phyloP scores from a whole-genome alignment of 169 alveolate genomes.

The Plasmodium yoelii region DNA sequence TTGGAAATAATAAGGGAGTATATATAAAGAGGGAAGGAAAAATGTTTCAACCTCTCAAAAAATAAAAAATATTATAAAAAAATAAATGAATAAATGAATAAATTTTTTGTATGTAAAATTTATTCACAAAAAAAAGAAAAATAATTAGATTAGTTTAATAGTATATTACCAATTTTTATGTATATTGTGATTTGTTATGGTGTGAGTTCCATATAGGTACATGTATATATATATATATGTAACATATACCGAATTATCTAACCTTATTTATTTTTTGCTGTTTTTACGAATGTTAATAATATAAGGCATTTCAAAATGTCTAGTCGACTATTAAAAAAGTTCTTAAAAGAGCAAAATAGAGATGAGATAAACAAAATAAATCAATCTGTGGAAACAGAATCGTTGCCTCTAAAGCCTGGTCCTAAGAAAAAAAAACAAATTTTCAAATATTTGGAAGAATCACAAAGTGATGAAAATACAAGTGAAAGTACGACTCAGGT shows the following conservation, averaged over 20 bases:
- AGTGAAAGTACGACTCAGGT: neutral
- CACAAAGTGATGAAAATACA: conserved; percentile 7
- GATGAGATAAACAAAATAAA: conserved; percentile 57
- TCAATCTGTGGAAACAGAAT: conserved; percentile 16
- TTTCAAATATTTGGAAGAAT: conserved; percentile 23
- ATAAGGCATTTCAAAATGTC: conserved; percentile 24
- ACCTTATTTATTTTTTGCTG: neutral
- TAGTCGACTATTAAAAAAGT: conserved; percentile 41
- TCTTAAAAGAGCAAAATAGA: conserved; percentile 41
- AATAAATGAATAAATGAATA: too few relatives aligned
- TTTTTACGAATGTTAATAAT: too few relatives aligned
- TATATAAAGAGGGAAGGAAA: too few relatives aligned
- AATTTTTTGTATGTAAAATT: neutral
- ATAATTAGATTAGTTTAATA: too few relatives aligned
- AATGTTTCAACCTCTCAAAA: neutral
- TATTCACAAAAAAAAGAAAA: neutral
- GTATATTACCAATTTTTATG: too few relatives aligned
- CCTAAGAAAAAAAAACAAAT: conserved; percentile 34
- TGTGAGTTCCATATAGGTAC: neutral
- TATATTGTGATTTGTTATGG: too few relatives aligned
- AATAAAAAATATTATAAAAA: neutral
- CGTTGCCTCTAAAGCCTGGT: neutral
- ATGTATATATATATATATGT: neutral
- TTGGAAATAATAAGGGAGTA: too few relatives aligned
- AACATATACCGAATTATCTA: too few relatives aligned